Conservation (phyloP, 2,329 filamentous ascomycete species). For the Coleophoma crateriformis region DNA sequence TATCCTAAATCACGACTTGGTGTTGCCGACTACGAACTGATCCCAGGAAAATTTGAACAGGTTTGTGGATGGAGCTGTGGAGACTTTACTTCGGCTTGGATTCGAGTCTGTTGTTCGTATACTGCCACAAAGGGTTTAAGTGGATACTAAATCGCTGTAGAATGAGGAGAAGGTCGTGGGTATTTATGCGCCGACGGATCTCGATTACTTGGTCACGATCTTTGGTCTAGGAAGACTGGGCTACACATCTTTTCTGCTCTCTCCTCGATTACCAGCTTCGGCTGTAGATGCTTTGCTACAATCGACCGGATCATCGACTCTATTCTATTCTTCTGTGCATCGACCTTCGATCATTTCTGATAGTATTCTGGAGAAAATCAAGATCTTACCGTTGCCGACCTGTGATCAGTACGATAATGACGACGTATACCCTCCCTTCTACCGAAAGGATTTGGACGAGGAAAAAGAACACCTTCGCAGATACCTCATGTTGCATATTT, state of each 20-base stretch:
- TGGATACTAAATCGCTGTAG: not conserved
- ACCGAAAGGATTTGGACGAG: conserved; percentile 11
- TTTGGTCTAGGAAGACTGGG: conserved; percentile 3
- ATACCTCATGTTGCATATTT: conserved; percentile 23
- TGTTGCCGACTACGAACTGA: conserved; percentile 13
- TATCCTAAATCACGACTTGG: conserved; percentile 7
- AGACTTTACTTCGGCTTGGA: conserved; percentile 4
- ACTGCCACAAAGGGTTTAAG: too few species aligned
- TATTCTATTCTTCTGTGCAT: conserved; percentile 8
- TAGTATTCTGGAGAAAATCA: too few species aligned
- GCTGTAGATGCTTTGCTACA: conserved; percentile 43
- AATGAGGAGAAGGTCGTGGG: not conserved
- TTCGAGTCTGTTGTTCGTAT: conserved; percentile 4
- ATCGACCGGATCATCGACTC: conserved; percentile 26
- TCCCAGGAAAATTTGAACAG: conserved; percentile 12
- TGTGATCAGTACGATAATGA: conserved; percentile 1
- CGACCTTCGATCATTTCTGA: conserved; percentile 1
- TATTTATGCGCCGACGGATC: not conserved
- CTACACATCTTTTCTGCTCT: conserved; percentile 1
- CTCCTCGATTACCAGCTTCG: not conserved
- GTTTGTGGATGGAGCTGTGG: conserved; percentile 14
- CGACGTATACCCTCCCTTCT: conserved; percentile 13
- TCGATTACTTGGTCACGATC: conserved; percentile 1
- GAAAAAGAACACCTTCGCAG: conserved; percentile 6
- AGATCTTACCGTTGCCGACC: too few species aligned